These are phyloP conservation scores for Sclerotinia nivalis DNA, from an alignment of 2,329 filamentous ascomycete genomes.

Conservation along the genomic window DNA sequence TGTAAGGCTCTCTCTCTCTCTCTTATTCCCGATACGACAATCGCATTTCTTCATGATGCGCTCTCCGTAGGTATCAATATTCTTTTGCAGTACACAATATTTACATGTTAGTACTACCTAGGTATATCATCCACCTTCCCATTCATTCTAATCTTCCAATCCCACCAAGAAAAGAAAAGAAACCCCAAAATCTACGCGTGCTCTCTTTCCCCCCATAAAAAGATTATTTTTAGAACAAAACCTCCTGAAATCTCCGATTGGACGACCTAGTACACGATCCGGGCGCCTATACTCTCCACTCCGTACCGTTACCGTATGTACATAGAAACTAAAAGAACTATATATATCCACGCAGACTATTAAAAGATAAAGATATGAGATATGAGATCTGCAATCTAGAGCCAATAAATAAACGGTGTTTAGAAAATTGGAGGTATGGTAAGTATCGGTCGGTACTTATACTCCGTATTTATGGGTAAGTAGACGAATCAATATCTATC, in stretches of 20 bases:
- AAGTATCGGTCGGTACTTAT: no score
- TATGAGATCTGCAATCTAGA: not conserved
- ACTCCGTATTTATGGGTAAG: not conserved
- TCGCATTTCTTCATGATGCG: no score
- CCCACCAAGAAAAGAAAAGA: not conserved
- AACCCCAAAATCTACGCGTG: not conserved
- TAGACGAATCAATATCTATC: not conserved
- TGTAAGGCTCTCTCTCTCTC: no score
- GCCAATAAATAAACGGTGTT: not conserved
- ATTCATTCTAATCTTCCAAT: not conserved
- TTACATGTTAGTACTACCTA: no score
- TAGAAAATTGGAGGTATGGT: not conserved
- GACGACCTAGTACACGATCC: not conserved
- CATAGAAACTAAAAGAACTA: slow-evolving; percentile 12
- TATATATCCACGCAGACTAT: slow-evolving; percentile 2
- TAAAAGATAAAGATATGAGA: not conserved
- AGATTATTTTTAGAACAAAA: slow-evolving; percentile 6
- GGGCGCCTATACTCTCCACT: not conserved
- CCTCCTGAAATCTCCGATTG: slow-evolving; percentile 1
- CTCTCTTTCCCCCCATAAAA: not conserved
- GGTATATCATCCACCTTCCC: not conserved
- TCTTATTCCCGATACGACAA: no score
- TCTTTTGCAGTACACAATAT: no score
- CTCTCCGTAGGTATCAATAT: no score
- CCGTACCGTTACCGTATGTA: not conserved